Base-by-base conservation (phyloP, 495 filamentous ascomycete genomes). In the Monascus purpureus region DNA sequence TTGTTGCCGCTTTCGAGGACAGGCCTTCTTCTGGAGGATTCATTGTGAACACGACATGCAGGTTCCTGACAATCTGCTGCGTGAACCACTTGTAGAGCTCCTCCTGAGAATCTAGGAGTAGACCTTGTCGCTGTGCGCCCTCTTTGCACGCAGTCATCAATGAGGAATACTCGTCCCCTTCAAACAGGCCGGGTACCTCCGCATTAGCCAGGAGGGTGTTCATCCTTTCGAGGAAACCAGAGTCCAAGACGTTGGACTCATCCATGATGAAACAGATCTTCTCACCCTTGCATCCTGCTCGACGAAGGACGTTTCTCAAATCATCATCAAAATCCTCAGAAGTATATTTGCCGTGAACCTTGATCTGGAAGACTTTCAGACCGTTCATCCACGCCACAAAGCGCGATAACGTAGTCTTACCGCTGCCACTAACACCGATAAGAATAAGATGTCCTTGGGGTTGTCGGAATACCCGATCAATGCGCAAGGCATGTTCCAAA, bases 261-360 rank as follows among this genome's bases (percentile, higher is more conserved):
- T 99, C 90, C 90, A 99, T 94, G 59, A 99, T 92, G 61, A 99
- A 99, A 63, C 92, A 96, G 25, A 99, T 92, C 66, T 95, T 99
- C 52, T 99, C 90, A 20, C 90, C 90, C 58, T 92, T 95, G 63
- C 92, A 96, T 29, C 90, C 90, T 40, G 81, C 87, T 28, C 90
- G 72, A 35, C 92, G 81, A 13, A 99, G 74, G 8, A 99, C 87
- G 48, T 83, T 88, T 32, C 92, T 68, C 6, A 99, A 63, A 57
- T 99, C 90, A 28, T 99, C 92, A 50, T 99, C 90, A 50, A 99
- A 99, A 59, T 99, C 90, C 53, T 94, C 90, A 8, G 84, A 83
- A 15, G 90, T 94, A 52, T 99, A 99, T 53, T 86, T 95, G 26
- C 90, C 90, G 50, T 99, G 90, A 1, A 99, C 90, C 64, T 95